Evolutionary conservation across 2,329 filamentous ascomycete genomes (phyloP), one percentile per base, ranked within the genome.

Genomic region (Fusarium proliferatum): DNA sequence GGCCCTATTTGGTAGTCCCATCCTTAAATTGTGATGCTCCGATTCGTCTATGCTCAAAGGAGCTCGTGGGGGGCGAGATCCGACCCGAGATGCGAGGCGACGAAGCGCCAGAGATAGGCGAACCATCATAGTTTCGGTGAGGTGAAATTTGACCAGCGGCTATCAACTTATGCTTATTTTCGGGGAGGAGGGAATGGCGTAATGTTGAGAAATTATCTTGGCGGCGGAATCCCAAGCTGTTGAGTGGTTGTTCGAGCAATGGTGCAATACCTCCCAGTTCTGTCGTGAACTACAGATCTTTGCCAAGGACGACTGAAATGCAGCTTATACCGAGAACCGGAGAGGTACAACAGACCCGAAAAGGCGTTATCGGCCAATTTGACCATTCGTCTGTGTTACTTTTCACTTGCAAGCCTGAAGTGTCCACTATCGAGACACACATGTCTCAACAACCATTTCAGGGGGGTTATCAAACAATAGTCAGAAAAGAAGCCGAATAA

Each of bases 1-100:
- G 2, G 10, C 10, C 13, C 9, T 28, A 39, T 13, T 3, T 3
- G 3, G 7, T n/a, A 21, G 7, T 9, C 9, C 2, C 3, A 12
- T 5, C 4, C 7, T 55, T n/a, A 17, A n/a, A 1, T n/a, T 12
- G 5, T n/a, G 26, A 12, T 13, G 16, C 9, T 4, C 26, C 8
- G 12, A 33, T 33, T 13, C 7, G 38, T 15, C 21, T 13, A 21
- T 19, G 48, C 2, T 23, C 36, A 9, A 19, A 26, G 38, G 51
- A 13, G 51, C 34, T 41, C 19, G 34, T 28, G 19, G 34, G 33
- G 23, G 51, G 17, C 51, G 51, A 55, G 34, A 55, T 55, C 34
- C 51, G 51, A 28, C 51, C 51, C 34, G 51, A 55, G 19, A 41
- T 28, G 34, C 34, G 51, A 28, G 13, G 51, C 34, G 51, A 55